A percentile compares a stretch with the other conserved stretches of the same genome.
Conservation (phyloP, 371 early-diverging fungal species). For the Amoeboradix gromovi region DNA sequence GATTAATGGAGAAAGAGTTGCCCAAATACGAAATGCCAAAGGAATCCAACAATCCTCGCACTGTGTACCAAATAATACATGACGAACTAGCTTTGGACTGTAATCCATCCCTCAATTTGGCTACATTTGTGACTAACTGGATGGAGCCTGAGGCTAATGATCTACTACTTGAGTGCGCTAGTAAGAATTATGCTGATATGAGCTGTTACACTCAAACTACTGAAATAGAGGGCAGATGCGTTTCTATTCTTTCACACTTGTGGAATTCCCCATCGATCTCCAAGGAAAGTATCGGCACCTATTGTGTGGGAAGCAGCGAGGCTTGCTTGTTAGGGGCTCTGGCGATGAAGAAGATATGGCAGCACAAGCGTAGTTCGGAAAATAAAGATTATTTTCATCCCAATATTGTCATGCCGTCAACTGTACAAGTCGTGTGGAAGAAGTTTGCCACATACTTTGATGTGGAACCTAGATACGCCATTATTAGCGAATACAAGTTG, state of each 20-base stretch:
- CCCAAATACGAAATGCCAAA: slow-evolving; percentile 3
- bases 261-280: slow-evolving; percentile 17
- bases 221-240: slow-evolving; percentile 23
- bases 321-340: slow-evolving; percentile 35
- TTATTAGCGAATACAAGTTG: slow-evolving; percentile 16
- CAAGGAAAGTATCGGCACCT: slow-evolving; percentile 12
- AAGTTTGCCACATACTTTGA: slow-evolving; percentile 37
- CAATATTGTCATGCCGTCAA: slow-evolving; percentile 35
- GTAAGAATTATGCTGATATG: slow-evolving; percentile 21
- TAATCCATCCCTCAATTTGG: slow-evolving; percentile 32
- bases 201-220: slow-evolving; percentile 31
- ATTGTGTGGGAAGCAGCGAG: slow-evolving; percentile 36
- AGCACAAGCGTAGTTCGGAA: slow-evolving; percentile 15
- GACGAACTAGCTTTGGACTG: slow-evolving; percentile 23
- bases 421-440: slow-evolving; percentile 33
- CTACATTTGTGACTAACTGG: slow-evolving; percentile 39
- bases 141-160: slow-evolving; percentile 44
- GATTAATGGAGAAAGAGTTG: background rate
- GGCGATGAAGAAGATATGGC: slow-evolving; percentile 42
- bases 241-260: slow-evolving; percentile 31
- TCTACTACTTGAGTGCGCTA: slow-evolving; percentile 29
- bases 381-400: slow-evolving; percentile 29
- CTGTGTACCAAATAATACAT: slow-evolving; percentile 7
- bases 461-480: slow-evolving; percentile 28
- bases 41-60: background rate